Base-by-base conservation (phyloP, 2,329 filamentous ascomycete genomes). In the Penicillium frequentans region DNA sequence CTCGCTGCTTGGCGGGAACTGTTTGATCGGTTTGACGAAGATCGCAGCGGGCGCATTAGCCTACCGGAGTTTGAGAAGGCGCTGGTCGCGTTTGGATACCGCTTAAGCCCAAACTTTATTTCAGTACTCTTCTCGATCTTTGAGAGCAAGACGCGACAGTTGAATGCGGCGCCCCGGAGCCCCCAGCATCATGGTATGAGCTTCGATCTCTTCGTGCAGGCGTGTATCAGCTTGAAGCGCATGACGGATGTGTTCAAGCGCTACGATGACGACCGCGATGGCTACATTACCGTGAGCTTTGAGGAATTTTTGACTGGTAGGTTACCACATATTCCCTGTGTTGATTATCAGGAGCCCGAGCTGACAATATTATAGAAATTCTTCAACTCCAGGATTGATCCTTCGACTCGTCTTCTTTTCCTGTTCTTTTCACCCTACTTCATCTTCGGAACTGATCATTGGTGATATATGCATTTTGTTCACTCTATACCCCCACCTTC, bases 171-270 rank as follows among this genome's bases (percentile, higher is more conserved):
- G 49, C 53, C 65, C 8, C 64, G 62, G 42, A 66, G 60, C 16
- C 61, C 65, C 24, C 61, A 52, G 29, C 67, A 70, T 53, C 82
- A 86, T 70, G 87, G 88, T 37, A 91, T 92, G 84, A 90, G 88
- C 77, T 99, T 99, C 70, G 95, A 99, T 78, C 77, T 99, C 51
- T 99, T 99, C 70, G 95, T 99, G 59, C 95, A 99, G 81, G 91
- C 91, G 52, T 98, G 95, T 75, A 98, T 99, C 72, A 92, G 87
- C 67, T 81, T 99, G 69, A 97, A 98, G 84, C 85, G 95, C 67
- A 98, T 99, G 93, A 99, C 95, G 58, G 95, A 99, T 75, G 92
- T 96, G 27, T 99, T 99, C 75, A 99, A 99, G 83, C 93, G 93
- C 77, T 99, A 98, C 74, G 95, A 99, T 67, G 90, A 96, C 69